Evolutionary conservation across 2,329 filamentous ascomycete species (phyloP).

Genomic region (Cercospora zeae-maydis): DNA sequence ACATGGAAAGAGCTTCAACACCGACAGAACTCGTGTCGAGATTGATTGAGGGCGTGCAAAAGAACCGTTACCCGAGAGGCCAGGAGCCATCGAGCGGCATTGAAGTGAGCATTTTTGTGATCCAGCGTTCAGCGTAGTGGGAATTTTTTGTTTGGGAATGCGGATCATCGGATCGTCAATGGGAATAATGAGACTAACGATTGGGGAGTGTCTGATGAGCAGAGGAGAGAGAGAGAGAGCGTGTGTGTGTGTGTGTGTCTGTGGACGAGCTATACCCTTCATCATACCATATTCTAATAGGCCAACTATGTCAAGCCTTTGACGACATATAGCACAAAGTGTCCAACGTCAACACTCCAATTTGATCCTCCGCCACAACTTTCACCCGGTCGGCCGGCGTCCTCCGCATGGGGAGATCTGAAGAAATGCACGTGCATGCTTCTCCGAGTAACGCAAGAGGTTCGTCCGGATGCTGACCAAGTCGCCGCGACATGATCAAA

Average conservation of each 20-base stretch:
- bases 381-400: background rate
- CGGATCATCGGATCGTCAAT: background rate
- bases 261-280: background rate
- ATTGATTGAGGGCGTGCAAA: slow-evolving; percentile 57
- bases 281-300: slow-evolving; percentile 7
- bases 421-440: background rate
- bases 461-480: background rate
- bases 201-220: background rate
- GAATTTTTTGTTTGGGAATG: background rate
- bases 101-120: slow-evolving; percentile 49
- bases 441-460: background rate
- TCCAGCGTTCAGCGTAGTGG: slow-evolving; percentile 35
- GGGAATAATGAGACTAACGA: background rate
- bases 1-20: slow-evolving; percentile 35
- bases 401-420: background rate
- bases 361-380: background rate
- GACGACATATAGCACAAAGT: slow-evolving; percentile 6
- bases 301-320: slow-evolving; percentile 4
- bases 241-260: background rate
- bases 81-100: slow-evolving; percentile 45
- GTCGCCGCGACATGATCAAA: background rate
- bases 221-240: background rate
- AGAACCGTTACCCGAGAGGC: slow-evolving; percentile 46
- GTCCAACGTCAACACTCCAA: background rate
- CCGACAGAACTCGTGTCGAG: slow-evolving; percentile 57